phyloP scores from a whole-genome alignment of 2,329 filamentous ascomycete species.

The Pseudogymnoascus destructans region DNA sequence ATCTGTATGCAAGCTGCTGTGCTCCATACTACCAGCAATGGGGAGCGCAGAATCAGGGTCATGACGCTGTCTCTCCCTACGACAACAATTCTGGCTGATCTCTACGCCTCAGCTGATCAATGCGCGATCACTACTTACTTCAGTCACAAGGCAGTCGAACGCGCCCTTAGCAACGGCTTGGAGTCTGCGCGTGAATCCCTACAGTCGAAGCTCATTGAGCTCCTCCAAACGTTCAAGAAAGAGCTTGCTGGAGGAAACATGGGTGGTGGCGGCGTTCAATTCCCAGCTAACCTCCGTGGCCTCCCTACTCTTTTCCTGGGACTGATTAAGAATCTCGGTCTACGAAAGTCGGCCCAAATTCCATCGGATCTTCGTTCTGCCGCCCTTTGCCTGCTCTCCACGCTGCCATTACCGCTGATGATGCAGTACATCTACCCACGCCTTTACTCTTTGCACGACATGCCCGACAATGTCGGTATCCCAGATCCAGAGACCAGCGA shows the following conservation, averaged over 20 bases:
- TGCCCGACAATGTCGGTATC: conserved; percentile 85
- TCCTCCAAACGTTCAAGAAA: conserved; percentile 92
- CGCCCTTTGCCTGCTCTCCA: conserved; percentile 86
- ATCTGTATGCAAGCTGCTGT: conserved; percentile 91
- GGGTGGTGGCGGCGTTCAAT: conserved; percentile 80
- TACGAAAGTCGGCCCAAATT: conserved; percentile 86
- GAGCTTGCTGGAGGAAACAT: conserved; percentile 92
- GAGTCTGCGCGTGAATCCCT: conserved; percentile 85
- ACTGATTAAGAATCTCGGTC: conserved; percentile 88
- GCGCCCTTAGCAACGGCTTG: conserved; percentile 69
- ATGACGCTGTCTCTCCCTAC: conserved; percentile 88
- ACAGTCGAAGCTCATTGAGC: conserved; percentile 81
- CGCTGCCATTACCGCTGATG: conserved; percentile 74
- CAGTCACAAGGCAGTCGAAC: conserved; percentile 94
- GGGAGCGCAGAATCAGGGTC: conserved; percentile 87
- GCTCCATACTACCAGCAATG: conserved; percentile 94
- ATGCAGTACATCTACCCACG: conserved; percentile 87
- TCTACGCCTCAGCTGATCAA: conserved; percentile 92
- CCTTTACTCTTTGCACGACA: conserved; percentile 82
- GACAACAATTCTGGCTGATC: conserved; percentile 75
- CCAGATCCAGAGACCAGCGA: conserved; percentile 78
- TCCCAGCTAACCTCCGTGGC: conserved; percentile 81
- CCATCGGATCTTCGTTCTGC: conserved; percentile 88
- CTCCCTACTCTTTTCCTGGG: conserved; percentile 85
- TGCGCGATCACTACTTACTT: conserved; percentile 88